phyloP scores from a whole-genome alignment of 805 yeast genomes.

The Nakazawaea ernobii region DNA sequence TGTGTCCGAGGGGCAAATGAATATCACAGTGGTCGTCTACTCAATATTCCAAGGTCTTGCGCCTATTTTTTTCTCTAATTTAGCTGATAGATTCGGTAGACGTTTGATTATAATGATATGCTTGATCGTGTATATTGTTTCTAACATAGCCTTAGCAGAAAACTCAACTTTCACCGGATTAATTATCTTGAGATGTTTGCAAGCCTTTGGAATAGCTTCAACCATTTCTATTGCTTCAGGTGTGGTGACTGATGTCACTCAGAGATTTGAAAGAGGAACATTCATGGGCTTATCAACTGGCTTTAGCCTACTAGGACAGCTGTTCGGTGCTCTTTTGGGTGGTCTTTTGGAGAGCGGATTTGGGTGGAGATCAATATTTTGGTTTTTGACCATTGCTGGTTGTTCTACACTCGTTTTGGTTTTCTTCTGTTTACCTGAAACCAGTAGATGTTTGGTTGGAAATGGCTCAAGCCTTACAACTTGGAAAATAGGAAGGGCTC shows the following conservation, averaged over 20 bases:
- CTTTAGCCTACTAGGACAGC: constrained; percentile 63
- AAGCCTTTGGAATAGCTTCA: constrained; percentile 74
- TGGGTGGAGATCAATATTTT: constrained; percentile 75
- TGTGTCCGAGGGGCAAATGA: constrained; percentile 51
- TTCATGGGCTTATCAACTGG: constrained; percentile 64
- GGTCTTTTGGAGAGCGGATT: constrained; percentile 44
- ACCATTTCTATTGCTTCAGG: constrained; percentile 68
- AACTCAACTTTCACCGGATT: constrained; percentile 53
- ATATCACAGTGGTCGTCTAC: constrained; percentile 72
- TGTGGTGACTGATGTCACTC: constrained; percentile 67
- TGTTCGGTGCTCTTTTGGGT: constrained; percentile 73
- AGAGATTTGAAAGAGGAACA: constrained; percentile 62
- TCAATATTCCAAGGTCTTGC: constrained; percentile 70
- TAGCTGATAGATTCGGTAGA: constrained; percentile 70
- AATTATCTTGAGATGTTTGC: constrained; percentile 65
- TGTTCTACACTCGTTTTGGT: constrained; percentile 33
- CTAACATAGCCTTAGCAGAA: constrained; percentile 63
- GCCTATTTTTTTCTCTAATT: constrained; percentile 62
- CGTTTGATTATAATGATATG: constrained; percentile 60
- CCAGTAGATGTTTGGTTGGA: constrained; percentile 66
- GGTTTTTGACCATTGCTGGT: constrained; percentile 67
- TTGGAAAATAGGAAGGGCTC: constrained; percentile 35
- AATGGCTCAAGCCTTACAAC: constrained; percentile 58
- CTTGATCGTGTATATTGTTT: constrained; percentile 47
- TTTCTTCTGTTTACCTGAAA: constrained; percentile 59